These are phyloP conservation scores for Pseudodiploospora longispora DNA, from an alignment of 2,329 filamentous ascomycete species.

Conservation along the genomic window DNA sequence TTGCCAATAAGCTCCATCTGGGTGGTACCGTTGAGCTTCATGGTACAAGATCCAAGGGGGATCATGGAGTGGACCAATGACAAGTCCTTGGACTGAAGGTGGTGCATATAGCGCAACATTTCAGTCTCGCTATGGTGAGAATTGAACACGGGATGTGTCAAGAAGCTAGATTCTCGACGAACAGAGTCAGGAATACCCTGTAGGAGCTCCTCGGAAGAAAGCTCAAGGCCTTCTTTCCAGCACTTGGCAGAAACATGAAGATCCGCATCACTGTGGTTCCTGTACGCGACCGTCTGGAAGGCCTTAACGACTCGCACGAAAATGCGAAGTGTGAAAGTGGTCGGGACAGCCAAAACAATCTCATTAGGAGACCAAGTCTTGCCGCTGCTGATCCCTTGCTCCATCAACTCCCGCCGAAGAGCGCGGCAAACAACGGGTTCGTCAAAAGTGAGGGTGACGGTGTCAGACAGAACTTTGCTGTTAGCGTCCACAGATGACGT, in stretches of 20 bases:
- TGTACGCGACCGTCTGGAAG: conserved; percentile 19
- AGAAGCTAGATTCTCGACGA: conserved; percentile 63
- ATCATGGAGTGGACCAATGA: conserved; percentile 97
- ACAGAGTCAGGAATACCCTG: conserved; percentile 47
- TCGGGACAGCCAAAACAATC: conserved; percentile 19
- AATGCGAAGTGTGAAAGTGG: conserved; percentile 15
- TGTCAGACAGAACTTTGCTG: conserved; percentile 65
- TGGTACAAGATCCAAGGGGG: conserved; percentile 90
- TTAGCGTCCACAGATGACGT: conserved; percentile 48
- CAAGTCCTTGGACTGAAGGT: conserved; percentile 88
- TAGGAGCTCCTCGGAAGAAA: conserved; percentile 27
- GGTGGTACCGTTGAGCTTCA: conserved; percentile 93
- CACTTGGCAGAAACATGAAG: conserved; percentile 29
- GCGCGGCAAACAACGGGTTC: conserved; percentile 13
- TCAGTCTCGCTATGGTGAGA: conserved; percentile 92
- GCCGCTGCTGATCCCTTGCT: conserved; percentile 64
- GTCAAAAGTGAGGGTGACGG: conserved; percentile 55
- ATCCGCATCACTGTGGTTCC: conserved; percentile 15
- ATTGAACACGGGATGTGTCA: conserved; percentile 93
- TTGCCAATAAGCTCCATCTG: conserved; percentile 86
- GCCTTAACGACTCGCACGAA: conserved; percentile 14
- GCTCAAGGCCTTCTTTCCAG: conserved; percentile 28
- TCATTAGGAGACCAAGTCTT: conserved; percentile 37
- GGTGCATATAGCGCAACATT: conserved; percentile 85
- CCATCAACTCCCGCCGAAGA: conserved; percentile 33